A percentile compares a stretch with the other conserved stretches of the same genome.
Evolutionary conservation across 1,284 basidiomycete species (phyloP).

Genomic region (Exobasidium rhododendri): DNA sequence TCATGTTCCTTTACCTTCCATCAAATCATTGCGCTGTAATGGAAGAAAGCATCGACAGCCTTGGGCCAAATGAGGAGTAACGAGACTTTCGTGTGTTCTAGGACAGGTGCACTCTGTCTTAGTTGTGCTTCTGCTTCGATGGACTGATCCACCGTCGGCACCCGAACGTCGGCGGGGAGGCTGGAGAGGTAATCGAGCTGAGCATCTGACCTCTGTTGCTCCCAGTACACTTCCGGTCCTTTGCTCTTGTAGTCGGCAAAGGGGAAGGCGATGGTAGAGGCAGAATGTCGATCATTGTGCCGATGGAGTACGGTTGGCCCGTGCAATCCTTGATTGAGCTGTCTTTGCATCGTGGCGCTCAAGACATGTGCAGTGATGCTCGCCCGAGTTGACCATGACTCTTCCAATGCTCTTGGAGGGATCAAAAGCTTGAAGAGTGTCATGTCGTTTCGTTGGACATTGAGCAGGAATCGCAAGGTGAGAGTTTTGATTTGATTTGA

Average conservation of each 20-base stretch:
- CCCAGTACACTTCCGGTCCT: background rate
- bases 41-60: constrained; percentile 4
- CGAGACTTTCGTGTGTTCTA: background rate
- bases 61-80: background rate
- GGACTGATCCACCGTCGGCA: background rate
- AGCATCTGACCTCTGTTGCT: background rate
- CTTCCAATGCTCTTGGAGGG: background rate
- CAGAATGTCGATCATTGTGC: too few species aligned
- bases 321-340: background rate
- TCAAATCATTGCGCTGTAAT: constrained; percentile 2
- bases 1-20: too few species aligned
- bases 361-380: background rate
- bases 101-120: background rate
- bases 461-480: background rate
- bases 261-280: background rate
- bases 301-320: background rate
- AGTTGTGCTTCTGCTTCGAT: background rate
- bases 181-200: background rate
- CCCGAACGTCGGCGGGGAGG: background rate
- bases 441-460: constrained; percentile 9
- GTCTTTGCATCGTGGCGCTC: background rate
- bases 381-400: background rate
- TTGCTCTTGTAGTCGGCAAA: background rate
- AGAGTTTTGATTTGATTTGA: background rate
- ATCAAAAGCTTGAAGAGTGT: background rate